Base-by-base conservation (phyloP, 345 rosid species). In the Turnera subulata region DNA sequence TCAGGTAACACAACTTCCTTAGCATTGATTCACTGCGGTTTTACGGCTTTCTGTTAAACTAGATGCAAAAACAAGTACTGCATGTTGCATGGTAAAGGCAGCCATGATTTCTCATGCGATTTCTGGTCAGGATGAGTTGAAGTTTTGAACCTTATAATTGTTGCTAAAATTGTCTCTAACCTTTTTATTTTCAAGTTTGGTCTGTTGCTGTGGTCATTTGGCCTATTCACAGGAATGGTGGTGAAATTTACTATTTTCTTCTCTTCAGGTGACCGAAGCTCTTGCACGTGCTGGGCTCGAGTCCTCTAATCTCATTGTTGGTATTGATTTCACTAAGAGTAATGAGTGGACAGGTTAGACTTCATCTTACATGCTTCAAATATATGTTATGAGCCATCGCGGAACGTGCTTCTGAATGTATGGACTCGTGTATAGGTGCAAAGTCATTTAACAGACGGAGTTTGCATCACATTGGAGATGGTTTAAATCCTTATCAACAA, bases 1-100 rank as follows among this genome's bases (percentile, higher is more conserved):
- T 5, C 86, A 92, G 89, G 98, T 92, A 55, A 68, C 56, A 18
- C 57, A 5, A 19, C 23, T 14, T 55, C 15, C 32, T 1, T 10
- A n/a, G 40, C 8, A 37, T 7, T 7, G 40, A 37, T 1, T 37
- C 40, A 37, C 13, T 37, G n/a, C n/a, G n/a, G 11, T 37, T 2
- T 37, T 1, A 37, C 13, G 40, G 40, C 40, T n/a, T n/a, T n/a
- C n/a, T n/a, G n/a, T n/a, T n/a, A n/a, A n/a, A n/a, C n/a, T n/a
- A n/a, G n/a, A n/a, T n/a, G n/a, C n/a, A n/a, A n/a, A n/a, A 37
- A 37, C 13, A 37, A 7, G 8, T 37, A 37, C 4, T 56, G 23
- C 60, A 32, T 53, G 32, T 32, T 9, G 8, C 23, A 18, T 17
- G 40, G 9, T 16, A 19, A n/a, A 19, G 56, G 24, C 11, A 12